A percentile compares a stretch with the other conserved stretches of the same genome.
These are phyloP conservation scores for Erigeron canadensis DNA, from an alignment of 129 eudicot genomes.

Conservation along the genomic window DNA sequence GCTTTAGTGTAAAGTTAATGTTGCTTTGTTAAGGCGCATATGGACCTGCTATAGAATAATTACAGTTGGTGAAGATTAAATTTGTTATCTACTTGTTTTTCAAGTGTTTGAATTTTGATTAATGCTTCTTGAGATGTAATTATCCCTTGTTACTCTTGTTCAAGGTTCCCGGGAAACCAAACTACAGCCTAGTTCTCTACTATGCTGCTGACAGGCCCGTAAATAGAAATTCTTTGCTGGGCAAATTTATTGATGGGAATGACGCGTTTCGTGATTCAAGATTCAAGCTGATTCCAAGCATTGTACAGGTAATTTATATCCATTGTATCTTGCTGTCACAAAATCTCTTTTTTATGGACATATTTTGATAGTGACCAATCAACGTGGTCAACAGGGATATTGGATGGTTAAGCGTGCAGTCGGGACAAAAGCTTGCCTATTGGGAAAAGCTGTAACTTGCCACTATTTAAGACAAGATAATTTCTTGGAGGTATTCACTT, in stretches of 20 bases:
- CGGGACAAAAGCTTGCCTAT: conserved; percentile 90
- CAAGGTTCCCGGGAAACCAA: conserved; percentile 94
- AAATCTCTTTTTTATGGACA: conserved; percentile 8
- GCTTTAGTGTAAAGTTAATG: no score
- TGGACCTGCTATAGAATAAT: background rate
- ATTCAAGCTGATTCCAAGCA: conserved; percentile 90
- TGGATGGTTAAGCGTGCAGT: conserved; percentile 99
- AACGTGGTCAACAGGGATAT: conserved; percentile 66
- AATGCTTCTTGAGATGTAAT: conserved; percentile 26
- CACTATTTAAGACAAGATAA: conserved; percentile 85
- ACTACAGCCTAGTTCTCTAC: conserved; percentile 89
- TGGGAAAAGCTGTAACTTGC: conserved; percentile 97
- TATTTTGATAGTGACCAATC: conserved; percentile 16
- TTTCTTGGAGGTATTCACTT: conserved; percentile 69
- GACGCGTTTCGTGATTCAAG: conserved; percentile 89
- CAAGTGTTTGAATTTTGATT: conserved; percentile 12
- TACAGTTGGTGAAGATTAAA: background rate
- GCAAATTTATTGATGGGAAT: conserved; percentile 78
- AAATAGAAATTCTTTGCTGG: conserved; percentile 69
- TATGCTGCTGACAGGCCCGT: conserved; percentile 96
- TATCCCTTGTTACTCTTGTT: conserved; percentile 21
- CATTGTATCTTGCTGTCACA: background rate
- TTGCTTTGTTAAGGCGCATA: no score
- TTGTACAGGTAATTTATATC: conserved; percentile 59
- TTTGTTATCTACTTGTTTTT: background rate